Conservation (phyloP, 164 flowering plant genomes). For the Protea cynaroides region DNA sequence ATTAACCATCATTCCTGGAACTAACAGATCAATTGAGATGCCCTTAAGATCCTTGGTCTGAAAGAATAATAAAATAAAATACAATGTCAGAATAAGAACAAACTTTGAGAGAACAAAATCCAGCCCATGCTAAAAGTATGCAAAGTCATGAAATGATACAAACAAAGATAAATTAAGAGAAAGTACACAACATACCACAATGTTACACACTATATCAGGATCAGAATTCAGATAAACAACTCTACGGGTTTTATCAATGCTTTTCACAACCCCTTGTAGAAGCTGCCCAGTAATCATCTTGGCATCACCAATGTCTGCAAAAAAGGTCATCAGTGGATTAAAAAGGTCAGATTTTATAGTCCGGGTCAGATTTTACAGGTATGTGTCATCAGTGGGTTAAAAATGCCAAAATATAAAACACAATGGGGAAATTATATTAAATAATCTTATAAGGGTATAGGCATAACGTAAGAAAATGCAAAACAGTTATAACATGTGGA, state of each 20-base stretch:
- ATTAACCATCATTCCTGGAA: constrained; percentile 98
- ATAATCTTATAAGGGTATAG: too few species aligned
- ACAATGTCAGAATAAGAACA: constrained; percentile 5
- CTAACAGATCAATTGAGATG: constrained; percentile 77
- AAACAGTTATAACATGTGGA: too few species aligned
- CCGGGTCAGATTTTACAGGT: too few species aligned
- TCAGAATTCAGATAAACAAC: constrained; percentile 67
- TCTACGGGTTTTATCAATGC: constrained; percentile 67
- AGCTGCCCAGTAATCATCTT: constrained; percentile 50
- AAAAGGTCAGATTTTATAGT: too few species aligned
- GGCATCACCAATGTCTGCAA: constrained; percentile 34
- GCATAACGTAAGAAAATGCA: too few species aligned
- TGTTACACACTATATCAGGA: constrained; percentile 55
- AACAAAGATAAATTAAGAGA: background rate
- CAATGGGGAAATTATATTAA: too few species aligned
- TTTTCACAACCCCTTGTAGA: constrained; percentile 71
- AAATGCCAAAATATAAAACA: too few species aligned
- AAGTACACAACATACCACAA: constrained; percentile 48
- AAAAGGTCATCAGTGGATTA: too few species aligned
- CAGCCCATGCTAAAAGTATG: background rate
- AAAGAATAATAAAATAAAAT: constrained; percentile 8
- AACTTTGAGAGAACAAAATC: background rate
- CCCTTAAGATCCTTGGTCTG: constrained; percentile 92
- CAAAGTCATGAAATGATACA: background rate
- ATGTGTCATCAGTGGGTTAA: too few species aligned